Evolutionary conservation across 441 rosid species (phyloP), one percentile per base, ranked within the genome.

Genomic region (Pelargonium fulgidum): DNA sequence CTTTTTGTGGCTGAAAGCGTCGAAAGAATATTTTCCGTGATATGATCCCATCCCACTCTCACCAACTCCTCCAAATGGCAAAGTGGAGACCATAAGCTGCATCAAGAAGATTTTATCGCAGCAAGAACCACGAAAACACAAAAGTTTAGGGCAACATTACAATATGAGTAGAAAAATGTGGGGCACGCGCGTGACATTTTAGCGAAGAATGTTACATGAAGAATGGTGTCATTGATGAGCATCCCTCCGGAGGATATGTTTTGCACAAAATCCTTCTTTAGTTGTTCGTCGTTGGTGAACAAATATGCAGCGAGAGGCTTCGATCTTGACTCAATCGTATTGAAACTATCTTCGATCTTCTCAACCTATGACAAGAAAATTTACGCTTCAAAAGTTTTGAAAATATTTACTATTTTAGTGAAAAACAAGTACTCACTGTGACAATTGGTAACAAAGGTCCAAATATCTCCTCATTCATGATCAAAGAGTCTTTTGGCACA

Each of bases 251-350:
- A 88, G 1, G 89, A 83, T 61, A 95, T 79, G 66, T 85, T 82
- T 77, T 65, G 73, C 56, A 88, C 83, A 64, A 89, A 92, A 70
- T 79, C 80, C 74, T 84, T 80, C 79, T 84, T 85, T 69, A 90
- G 78, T 76, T 80, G 82, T 73, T 89, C 79, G 75, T 86, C 72
- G 59, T 84, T 83, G 6, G 88, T 85, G 82, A 95, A 95, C 70
- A 92, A 76, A 66, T 92, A 95, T 29, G 97, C 99, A 12, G 93
- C 95, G 69, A 92, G 98, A 42, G 99, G 93, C 79, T 90, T 94
- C 6, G 91, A 78, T 71, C 76, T 86, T 52, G 86, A 84, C 67
- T 84, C 85, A 52, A 92, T 80, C 79, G 84, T 73, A 1, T 78
- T 80, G 48, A 90, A 84, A 75, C 87, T 16, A 12, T 92, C 90